These are phyloP conservation scores for Lomentospora prolificans DNA, from an alignment of 2,329 filamentous ascomycete genomes.

Conservation along the genomic window DNA sequence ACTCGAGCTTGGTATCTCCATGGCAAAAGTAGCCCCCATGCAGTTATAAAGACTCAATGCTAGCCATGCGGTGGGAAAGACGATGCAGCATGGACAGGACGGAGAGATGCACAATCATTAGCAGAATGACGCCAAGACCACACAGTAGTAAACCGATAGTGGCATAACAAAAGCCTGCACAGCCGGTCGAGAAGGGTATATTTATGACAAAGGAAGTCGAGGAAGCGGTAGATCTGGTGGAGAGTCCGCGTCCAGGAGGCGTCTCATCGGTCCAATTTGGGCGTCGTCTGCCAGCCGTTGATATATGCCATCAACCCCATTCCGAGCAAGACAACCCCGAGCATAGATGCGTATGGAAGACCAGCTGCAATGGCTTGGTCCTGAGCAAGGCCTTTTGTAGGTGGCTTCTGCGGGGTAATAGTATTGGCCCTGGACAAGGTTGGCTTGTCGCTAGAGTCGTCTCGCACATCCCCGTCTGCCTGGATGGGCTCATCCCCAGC, in stretches of 20 bases:
- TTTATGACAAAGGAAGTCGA: neutral
- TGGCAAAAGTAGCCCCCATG: neutral
- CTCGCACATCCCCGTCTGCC: slow-evolving; percentile 11
- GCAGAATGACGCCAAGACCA: neutral
- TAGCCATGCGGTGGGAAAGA: slow-evolving; percentile 1
- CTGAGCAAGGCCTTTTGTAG: neutral
- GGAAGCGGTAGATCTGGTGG: neutral
- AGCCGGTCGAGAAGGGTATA: neutral
- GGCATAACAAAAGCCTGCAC: neutral
- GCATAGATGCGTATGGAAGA: slow-evolving; percentile 70
- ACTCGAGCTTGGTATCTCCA: neutral
- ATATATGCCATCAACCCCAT: slow-evolving; percentile 81
- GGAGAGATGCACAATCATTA: neutral
- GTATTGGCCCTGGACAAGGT: slow-evolving; percentile 36
- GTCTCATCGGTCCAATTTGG: slow-evolving; percentile 16
- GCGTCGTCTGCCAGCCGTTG: slow-evolving; percentile 63
- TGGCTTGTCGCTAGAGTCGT: slow-evolving; percentile 28
- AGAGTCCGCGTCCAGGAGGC: too few species aligned
- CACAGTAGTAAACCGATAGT: neutral
- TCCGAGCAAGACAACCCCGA: slow-evolving; percentile 71
- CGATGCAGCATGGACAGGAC: neutral
- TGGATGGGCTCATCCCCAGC: slow-evolving; percentile 7
- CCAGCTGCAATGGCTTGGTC: slow-evolving; percentile 31
- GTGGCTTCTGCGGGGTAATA: slow-evolving; percentile 31
- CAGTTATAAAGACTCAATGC: neutral